Conservation (phyloP, 2,329 filamentous ascomycete genomes). For the Colletotrichum melonis region DNA sequence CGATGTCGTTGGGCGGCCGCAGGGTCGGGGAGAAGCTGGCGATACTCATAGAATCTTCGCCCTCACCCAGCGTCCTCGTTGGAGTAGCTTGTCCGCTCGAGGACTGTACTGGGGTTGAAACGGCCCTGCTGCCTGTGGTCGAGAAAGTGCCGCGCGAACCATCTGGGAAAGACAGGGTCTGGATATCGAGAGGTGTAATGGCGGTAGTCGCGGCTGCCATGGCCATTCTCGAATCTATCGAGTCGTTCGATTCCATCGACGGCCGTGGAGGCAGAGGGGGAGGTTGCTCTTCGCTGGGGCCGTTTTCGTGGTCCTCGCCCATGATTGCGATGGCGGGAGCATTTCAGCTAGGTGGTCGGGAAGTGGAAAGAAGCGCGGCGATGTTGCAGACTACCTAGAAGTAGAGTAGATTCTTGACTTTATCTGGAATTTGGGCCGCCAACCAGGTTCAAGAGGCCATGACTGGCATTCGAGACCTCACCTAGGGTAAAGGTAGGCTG, state of each 20-base stretch:
- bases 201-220: slow-evolving; percentile 83
- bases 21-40: slow-evolving; percentile 73
- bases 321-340: slow-evolving; percentile 42
- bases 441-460: slow-evolving; percentile 3
- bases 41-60: slow-evolving; percentile 73
- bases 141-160: slow-evolving; percentile 74
- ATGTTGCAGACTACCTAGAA: not conserved
- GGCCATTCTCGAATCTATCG: slow-evolving; percentile 34
- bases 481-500: not conserved
- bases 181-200: slow-evolving; percentile 83
- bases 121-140: slow-evolving; percentile 48
- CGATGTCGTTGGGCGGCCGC: slow-evolving; percentile 76
- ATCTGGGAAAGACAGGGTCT: slow-evolving; percentile 79
- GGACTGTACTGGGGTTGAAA: slow-evolving; percentile 47
- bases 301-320: slow-evolving; percentile 41
- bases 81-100: slow-evolving; percentile 55
- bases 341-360: slow-evolving; percentile 31
- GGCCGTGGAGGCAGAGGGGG: slow-evolving; percentile 67
- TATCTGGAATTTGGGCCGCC: not conserved
- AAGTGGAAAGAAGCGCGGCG: not conserved
- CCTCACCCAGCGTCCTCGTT: slow-evolving; percentile 55
- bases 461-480: not conserved
- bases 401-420: not conserved
- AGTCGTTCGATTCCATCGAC: slow-evolving; percentile 50
- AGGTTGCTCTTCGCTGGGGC: slow-evolving; percentile 51